Evolutionary conservation across 2,329 filamentous ascomycete genomes (phyloP).

Genomic region (Paraconiothyrium brasiliense): DNA sequence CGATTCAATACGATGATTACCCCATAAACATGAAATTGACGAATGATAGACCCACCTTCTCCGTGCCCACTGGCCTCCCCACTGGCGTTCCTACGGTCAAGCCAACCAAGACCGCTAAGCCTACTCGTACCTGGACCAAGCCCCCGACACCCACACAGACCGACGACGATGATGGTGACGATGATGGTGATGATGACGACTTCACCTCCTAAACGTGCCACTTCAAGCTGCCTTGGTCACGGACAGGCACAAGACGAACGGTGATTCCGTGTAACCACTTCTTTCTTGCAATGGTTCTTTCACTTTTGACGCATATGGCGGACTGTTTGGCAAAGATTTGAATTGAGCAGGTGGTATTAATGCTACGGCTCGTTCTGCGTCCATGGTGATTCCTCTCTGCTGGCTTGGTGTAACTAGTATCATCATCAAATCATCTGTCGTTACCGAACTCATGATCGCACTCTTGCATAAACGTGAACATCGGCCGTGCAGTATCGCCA

Average conservation of each 20-base stretch:
- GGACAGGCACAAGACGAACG: background rate
- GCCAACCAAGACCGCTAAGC: slow-evolving; percentile 10
- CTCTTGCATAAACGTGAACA: no score
- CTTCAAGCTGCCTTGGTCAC: background rate
- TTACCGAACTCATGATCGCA: background rate
- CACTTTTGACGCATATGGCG: background rate
- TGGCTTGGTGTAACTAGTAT: background rate
- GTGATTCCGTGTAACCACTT: background rate
- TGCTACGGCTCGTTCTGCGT: background rate
- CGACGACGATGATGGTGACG: slow-evolving; percentile 18
- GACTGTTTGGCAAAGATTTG: no score
- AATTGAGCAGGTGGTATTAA: background rate
- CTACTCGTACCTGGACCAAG: slow-evolving; percentile 1
- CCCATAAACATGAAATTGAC: background rate
- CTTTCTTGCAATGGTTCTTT: background rate
- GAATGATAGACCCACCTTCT: slow-evolving; percentile 18
- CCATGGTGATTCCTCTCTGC: background rate
- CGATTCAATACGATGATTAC: background rate
- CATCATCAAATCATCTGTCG: background rate
- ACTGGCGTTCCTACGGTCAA: slow-evolving; percentile 8
- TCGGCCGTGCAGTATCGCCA: no score
- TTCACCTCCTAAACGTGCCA: background rate
- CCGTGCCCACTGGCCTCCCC: slow-evolving; percentile 16
- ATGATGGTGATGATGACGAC: slow-evolving; percentile 15
- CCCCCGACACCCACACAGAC: slow-evolving; percentile 24